Conservation (phyloP, 345 rosid species). For the Hypericum androsaemum region DNA sequence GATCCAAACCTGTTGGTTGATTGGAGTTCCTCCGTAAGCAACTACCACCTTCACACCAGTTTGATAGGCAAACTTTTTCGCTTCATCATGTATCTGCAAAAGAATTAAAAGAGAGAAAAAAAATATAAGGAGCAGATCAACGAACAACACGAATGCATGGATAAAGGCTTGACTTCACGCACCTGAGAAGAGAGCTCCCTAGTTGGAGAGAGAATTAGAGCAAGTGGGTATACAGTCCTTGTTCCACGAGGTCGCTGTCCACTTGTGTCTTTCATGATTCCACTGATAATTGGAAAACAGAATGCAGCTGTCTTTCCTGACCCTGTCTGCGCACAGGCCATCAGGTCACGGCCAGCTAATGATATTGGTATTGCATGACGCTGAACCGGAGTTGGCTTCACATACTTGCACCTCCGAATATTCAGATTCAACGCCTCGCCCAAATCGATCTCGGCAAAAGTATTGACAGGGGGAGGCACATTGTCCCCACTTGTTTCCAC, state of each 20-base stretch:
- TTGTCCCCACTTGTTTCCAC: slow-evolving; percentile 31
- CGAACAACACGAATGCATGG: neutral
- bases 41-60: slow-evolving; percentile 35
- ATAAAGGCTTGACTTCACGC: slow-evolving; percentile 13
- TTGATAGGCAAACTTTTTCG: slow-evolving; percentile 33
- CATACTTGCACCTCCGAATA: slow-evolving; percentile 34
- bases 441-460: slow-evolving; percentile 29
- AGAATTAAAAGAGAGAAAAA: neutral
- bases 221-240: slow-evolving; percentile 24
- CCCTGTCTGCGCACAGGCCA: slow-evolving; percentile 59
- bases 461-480: slow-evolving; percentile 21
- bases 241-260: slow-evolving; percentile 10
- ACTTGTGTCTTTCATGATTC: slow-evolving; percentile 17
- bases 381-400: slow-evolving; percentile 45
- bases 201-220: slow-evolving; percentile 46
- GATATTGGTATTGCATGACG: slow-evolving; percentile 44
- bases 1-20: slow-evolving; percentile 32
- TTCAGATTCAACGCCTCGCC: slow-evolving; percentile 26
- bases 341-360: slow-evolving; percentile 43
- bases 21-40: slow-evolving; percentile 43
- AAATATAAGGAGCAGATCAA: neutral
- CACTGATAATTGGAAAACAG: slow-evolving; percentile 38
- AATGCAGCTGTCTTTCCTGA: slow-evolving; percentile 50
- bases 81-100: slow-evolving; percentile 38
- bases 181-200: slow-evolving; percentile 54